Conservation (phyloP, 371 early-diverging fungal species). For the Zychaea mexicana region DNA sequence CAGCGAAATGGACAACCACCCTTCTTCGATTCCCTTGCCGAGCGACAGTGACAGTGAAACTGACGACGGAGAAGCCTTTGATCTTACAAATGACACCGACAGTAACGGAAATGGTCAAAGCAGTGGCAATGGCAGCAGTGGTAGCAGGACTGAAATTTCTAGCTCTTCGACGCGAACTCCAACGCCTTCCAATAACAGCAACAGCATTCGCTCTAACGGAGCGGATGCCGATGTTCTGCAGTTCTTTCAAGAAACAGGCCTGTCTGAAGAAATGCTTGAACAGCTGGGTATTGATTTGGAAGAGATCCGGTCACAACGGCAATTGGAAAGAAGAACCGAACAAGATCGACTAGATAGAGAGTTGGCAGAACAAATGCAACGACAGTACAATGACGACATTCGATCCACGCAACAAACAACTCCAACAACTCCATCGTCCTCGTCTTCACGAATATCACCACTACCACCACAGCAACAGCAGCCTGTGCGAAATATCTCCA, state of each 20-base stretch:
- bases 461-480: background rate
- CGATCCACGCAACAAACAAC: too few species aligned
- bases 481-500: too few species aligned
- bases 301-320: constrained; percentile 24
- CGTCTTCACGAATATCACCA: background rate
- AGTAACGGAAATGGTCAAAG: background rate
- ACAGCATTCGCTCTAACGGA: background rate
- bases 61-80: background rate
- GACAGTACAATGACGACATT: constrained; percentile 13
- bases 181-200: background rate
- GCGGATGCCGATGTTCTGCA: constrained; percentile 2
- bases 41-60: background rate
- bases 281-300: constrained; percentile 22
- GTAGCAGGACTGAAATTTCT: background rate
- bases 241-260: constrained; percentile 13
- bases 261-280: constrained; percentile 17
- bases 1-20: background rate
- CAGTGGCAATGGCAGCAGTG: background rate
- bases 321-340: constrained; percentile 13
- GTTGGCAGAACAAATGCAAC: constrained; percentile 17
- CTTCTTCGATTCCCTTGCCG: background rate
- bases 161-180: background rate
- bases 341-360: constrained; percentile 15
- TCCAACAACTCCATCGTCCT: background rate
- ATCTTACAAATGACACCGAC: background rate